Evolutionary conservation across 495 filamentous ascomycete genomes (phyloP), one percentile per base, ranked within the genome.

Genomic region (Penicillium samsonianum): DNA sequence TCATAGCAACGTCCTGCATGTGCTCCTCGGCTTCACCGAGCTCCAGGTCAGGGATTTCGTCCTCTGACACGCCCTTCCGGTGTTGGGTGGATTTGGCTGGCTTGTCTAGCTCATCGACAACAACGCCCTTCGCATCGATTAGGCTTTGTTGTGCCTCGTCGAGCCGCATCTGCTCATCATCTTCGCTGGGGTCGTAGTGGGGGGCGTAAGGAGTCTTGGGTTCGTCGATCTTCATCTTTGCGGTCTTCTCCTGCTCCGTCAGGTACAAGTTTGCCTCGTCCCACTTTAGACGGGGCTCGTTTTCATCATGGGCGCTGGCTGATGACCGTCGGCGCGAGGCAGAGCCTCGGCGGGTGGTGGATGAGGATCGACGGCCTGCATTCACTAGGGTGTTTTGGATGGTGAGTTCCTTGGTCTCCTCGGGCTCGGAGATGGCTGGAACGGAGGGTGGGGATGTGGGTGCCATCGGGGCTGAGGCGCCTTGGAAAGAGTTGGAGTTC

Each of bases 171-270:
- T 95, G 87, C 37, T 85, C 88, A 33, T 90, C 89, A 57, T 98
- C 94, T 65, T 96, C 89, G 31, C 83, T 66, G 16, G 92, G 91
- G 65, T 98, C 91, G 66, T 97, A 97, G 59, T 89, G 89, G 64
- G 84, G 87, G 16, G 90, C 94, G 62, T 90, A 98, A 0, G 94
- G 94, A 17, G 94, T 98, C 81, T 98, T 98, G 47, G 94, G 94
- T 76, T 98, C 94, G 62, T 90, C 87, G 66, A 98, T 98, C 80
- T 98, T 98, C 95, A 98, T 98, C 44, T 93, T 98, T 30, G 88
- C 84, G 35, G 86, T 91, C 69, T 90, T 92, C 73, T 98, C 90
- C 71, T 97, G 94, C 76, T 98, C 94, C 5, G 92, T 90, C 12
- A 98, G 80, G 71, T 97, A 98, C 20, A 98, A 79, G 62, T 98